These are phyloP conservation scores for Alisma plantagoaquatica DNA, from an alignment of 106 monocot species.

Conservation along the genomic window DNA sequence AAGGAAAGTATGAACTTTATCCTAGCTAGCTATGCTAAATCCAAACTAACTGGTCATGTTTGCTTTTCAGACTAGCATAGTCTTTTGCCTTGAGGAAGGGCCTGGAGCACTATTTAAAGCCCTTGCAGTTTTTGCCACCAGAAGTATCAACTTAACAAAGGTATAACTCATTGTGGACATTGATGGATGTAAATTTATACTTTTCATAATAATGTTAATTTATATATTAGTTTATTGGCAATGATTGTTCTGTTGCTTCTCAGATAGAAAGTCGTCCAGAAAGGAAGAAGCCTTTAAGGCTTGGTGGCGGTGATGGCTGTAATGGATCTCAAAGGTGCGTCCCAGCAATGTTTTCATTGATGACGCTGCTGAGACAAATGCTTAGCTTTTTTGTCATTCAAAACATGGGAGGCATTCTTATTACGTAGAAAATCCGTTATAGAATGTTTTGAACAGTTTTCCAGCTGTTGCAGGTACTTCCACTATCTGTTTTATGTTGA, in stretches of 20 bases:
- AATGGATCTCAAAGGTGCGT: slow-evolving; percentile 43
- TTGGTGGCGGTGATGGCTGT: slow-evolving; percentile 29
- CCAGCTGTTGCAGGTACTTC: slow-evolving; percentile 49
- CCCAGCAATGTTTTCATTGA: too few species aligned
- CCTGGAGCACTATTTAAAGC: slow-evolving; percentile 94
- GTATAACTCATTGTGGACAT: slow-evolving; percentile 16
- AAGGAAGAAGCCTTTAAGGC: slow-evolving; percentile 35
- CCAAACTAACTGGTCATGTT: too few species aligned
- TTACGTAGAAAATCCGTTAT: too few species aligned
- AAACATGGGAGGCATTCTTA: too few species aligned
- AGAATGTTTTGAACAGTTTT: too few species aligned
- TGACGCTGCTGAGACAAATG: too few species aligned
- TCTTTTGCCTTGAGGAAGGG: slow-evolving; percentile 95
- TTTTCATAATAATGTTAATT: background rate
- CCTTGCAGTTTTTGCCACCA: slow-evolving; percentile 89
- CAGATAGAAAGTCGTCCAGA: slow-evolving; percentile 94
- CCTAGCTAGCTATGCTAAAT: too few species aligned
- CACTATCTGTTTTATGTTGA: slow-evolving; percentile 94
- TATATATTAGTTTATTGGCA: background rate
- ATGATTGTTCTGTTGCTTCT: background rate
- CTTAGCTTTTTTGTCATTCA: too few species aligned
- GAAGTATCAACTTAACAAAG: slow-evolving; percentile 92
- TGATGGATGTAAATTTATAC: background rate
- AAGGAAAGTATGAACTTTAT: too few species aligned
- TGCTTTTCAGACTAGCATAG: slow-evolving; percentile 80